Evolutionary conservation across 371 early-diverging fungal genomes (phyloP).

Genomic region (Capillidium heterosporum): DNA sequence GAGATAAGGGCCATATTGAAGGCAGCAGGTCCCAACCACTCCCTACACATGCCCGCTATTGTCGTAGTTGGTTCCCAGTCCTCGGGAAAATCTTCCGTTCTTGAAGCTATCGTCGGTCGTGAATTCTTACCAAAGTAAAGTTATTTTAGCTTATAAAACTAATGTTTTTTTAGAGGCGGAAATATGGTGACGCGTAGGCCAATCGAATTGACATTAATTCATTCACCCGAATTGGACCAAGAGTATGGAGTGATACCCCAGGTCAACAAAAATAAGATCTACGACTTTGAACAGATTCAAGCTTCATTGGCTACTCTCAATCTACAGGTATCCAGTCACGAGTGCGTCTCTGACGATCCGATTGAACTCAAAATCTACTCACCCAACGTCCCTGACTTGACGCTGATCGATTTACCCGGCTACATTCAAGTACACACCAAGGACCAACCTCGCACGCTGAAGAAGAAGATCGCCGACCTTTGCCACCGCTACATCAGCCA

Average conservation of each 20-base stretch:
- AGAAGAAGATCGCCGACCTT: constrained; percentile 81
- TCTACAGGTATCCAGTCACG: constrained; percentile 76
- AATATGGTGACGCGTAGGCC: constrained; percentile 99
- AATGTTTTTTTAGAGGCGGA: constrained; percentile 38
- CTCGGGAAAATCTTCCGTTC: constrained; percentile 95
- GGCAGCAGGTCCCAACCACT: constrained; percentile 51
- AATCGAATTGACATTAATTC: constrained; percentile 90
- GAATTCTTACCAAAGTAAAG: constrained; percentile 94
- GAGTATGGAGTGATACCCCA: constrained; percentile 92
- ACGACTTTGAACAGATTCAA: constrained; percentile 72
- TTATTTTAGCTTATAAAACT: not conserved
- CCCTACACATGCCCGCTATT: constrained; percentile 82
- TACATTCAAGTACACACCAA: constrained; percentile 92
- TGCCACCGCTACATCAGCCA: constrained; percentile 85
- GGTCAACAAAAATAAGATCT: constrained; percentile 70
- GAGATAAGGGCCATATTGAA: constrained; percentile 85
- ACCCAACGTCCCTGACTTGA: constrained; percentile 87
- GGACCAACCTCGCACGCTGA: constrained; percentile 85
- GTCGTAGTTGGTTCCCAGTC: constrained; percentile 97
- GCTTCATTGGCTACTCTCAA: constrained; percentile 81
- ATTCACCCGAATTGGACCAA: constrained; percentile 67
- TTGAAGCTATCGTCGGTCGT: constrained; percentile 97
- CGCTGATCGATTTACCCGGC: constrained; percentile 96
- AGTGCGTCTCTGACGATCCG: constrained; percentile 84
- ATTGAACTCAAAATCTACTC: constrained; percentile 90